Conservation (phyloP, 2,329 filamentous ascomycete species). For the Domatiomyces catenatus region DNA sequence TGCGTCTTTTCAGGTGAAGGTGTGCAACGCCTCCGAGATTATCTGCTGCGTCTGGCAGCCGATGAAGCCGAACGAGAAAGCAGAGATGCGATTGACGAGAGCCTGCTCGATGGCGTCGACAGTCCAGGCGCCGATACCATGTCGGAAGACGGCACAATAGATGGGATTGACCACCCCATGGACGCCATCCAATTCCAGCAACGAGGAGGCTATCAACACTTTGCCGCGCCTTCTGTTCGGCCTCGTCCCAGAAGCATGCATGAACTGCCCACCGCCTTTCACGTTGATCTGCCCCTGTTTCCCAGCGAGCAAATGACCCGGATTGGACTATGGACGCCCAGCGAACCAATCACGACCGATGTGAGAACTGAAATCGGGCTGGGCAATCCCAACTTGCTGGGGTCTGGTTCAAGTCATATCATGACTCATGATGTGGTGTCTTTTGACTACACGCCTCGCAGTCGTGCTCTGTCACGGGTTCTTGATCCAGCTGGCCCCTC, state of each 20-base stretch:
- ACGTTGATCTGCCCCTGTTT: constrained; percentile 17
- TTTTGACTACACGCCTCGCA: constrained; percentile 5
- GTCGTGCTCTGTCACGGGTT: constrained; percentile 7
- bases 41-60: constrained; percentile 43
- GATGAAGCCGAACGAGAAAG: constrained; percentile 15
- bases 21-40: constrained; percentile 60
- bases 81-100: constrained; percentile 15
- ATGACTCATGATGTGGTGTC: constrained; percentile 2
- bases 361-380: constrained; percentile 5
- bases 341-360: constrained; percentile 8
- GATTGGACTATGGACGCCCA: constrained; percentile 15
- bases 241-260: constrained; percentile 15
- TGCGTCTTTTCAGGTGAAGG: constrained; percentile 91
- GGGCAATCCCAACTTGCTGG: constrained; percentile 6
- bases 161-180: constrained; percentile 16
- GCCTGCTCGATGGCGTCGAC: constrained; percentile 14
- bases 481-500: constrained; percentile 4
- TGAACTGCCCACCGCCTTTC: constrained; percentile 13
- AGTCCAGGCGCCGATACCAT: constrained; percentile 17
- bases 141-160: constrained; percentile 18
- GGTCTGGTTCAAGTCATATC: background rate
- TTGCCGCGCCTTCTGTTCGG: constrained; percentile 7
- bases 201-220: background rate
- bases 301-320: constrained; percentile 13
- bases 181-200: constrained; percentile 2